Evolutionary conservation across 164 flowering plant genomes (phyloP).

Genomic region (Nymphaea thermarum): DNA sequence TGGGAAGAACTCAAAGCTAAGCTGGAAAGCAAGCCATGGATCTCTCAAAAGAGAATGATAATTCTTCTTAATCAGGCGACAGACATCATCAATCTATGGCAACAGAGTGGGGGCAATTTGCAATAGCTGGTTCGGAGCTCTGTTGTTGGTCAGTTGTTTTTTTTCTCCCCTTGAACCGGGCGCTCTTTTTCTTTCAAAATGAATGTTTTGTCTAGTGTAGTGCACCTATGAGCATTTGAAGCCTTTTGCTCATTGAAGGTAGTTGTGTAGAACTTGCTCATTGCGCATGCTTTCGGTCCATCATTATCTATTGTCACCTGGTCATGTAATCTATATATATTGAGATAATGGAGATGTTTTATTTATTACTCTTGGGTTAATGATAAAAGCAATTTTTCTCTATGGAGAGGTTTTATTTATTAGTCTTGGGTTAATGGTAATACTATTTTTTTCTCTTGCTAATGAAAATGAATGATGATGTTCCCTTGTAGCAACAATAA

Average conservation of each 20-base stretch:
- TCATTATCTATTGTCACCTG: too few relatives aligned
- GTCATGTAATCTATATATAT: too few relatives aligned
- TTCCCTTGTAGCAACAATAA: too few relatives aligned
- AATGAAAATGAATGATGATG: too few relatives aligned
- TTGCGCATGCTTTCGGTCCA: too few relatives aligned
- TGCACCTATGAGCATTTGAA: not conserved
- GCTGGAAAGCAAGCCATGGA: constrained; percentile 92
- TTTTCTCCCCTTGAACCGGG: not conserved
- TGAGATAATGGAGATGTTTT: too few relatives aligned
- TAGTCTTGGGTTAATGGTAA: too few relatives aligned
- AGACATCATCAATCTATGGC: constrained; percentile 94
- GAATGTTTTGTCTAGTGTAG: not conserved
- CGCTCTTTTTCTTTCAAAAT: too few relatives aligned
- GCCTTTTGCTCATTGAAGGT: not conserved
- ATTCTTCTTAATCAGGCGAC: constrained; percentile 95
- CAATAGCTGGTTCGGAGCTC: constrained; percentile 6
- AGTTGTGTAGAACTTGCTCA: not conserved
- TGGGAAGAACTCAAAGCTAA: constrained; percentile 83
- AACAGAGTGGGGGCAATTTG: constrained; percentile 71
- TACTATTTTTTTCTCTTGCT: too few relatives aligned
- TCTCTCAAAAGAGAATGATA: constrained; percentile 76
- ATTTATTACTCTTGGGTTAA: too few relatives aligned
- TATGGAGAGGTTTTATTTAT: too few relatives aligned
- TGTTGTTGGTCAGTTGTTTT: not conserved
- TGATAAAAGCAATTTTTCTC: too few relatives aligned